Evolutionary conservation across 179 eudicot species (phyloP).

Genomic region (Camellia oleifera): DNA sequence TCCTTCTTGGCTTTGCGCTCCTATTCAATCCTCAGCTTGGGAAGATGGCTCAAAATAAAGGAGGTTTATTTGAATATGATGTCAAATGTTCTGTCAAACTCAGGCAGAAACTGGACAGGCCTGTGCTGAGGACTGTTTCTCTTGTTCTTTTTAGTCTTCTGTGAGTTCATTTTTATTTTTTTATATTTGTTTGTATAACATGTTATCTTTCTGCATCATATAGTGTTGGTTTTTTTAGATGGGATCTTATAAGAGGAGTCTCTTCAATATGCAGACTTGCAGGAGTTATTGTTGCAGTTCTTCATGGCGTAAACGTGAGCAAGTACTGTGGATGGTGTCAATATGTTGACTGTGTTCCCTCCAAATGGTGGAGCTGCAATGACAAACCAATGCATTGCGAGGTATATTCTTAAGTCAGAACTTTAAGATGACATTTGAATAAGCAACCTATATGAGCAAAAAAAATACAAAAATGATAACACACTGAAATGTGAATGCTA

Average conservation of each 20-base stretch:
- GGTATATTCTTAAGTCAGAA: conserved; percentile 34
- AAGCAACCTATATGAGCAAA: not conserved
- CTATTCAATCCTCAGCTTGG: conserved; percentile 56
- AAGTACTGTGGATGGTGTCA: conserved; percentile 67
- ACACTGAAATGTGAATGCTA: not conserved
- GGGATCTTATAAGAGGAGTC: conserved; percentile 4
- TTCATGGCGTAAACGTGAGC: conserved; percentile 41
- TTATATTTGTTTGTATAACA: not conserved
- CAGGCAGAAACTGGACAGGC: conserved; percentile 60
- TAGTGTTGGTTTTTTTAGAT: not conserved
- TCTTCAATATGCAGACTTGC: conserved; percentile 45
- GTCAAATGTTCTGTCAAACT: conserved; percentile 39
- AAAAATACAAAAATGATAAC: not conserved
- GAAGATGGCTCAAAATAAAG: conserved; percentile 42
- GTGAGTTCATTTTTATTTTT: conserved; percentile 37
- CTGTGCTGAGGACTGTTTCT: conserved; percentile 46
- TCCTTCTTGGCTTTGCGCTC: conserved; percentile 64
- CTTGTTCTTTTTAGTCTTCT: conserved; percentile 49
- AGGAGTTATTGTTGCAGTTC: conserved; percentile 36
- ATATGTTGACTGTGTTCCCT: conserved; percentile 69
- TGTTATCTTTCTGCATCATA: not conserved
- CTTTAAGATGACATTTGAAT: not conserved
- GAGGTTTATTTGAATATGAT: conserved; percentile 64
- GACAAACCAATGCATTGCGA: conserved; percentile 46
- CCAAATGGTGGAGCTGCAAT: conserved; percentile 63